These are phyloP conservation scores for Yamagishiella unicocca DNA, from an alignment of 139 green algal species.

Conservation along the genomic window DNA sequence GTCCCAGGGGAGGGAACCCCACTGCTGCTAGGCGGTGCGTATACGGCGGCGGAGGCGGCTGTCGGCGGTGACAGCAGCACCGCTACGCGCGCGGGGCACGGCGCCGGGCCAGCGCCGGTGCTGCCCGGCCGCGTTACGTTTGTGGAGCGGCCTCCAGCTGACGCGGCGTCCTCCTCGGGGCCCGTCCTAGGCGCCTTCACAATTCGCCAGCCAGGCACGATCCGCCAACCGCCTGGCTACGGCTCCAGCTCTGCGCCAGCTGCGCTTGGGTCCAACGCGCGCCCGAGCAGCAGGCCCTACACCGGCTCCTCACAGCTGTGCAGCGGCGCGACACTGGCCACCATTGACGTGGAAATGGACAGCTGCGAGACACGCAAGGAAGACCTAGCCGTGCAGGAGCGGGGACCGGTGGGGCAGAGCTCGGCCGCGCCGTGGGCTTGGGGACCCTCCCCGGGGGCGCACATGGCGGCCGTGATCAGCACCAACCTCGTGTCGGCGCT, in stretches of 20 bases:
- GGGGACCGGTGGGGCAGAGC: no score
- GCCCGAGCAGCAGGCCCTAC: neutral
- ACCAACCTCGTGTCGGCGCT: conserved; percentile 33
- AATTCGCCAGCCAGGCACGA: neutral
- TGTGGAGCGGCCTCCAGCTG: neutral
- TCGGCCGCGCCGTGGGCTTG: no score
- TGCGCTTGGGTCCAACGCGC: no score
- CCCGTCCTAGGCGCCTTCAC: neutral
- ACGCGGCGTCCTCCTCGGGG: neutral
- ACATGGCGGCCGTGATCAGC: neutral
- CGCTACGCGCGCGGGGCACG: neutral
- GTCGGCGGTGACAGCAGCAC: neutral
- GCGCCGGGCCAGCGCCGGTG: neutral
- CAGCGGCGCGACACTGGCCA: conserved; percentile 1
- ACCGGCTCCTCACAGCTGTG: neutral
- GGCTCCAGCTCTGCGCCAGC: no score
- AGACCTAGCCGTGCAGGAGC: no score
- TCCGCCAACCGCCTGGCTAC: neutral
- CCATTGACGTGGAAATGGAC: conserved; percentile 48
- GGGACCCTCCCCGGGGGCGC: no score
- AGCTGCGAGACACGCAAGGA: no score
- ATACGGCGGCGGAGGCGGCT: neutral
- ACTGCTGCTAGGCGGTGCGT: neutral
- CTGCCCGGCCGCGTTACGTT: conserved; percentile 10
- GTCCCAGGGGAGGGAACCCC: neutral